A percentile compares a stretch with the other conserved stretches of the same genome.
phyloP scores from a whole-genome alignment of 768 basidiomycete species.

The Termitomyces sp. region DNA sequence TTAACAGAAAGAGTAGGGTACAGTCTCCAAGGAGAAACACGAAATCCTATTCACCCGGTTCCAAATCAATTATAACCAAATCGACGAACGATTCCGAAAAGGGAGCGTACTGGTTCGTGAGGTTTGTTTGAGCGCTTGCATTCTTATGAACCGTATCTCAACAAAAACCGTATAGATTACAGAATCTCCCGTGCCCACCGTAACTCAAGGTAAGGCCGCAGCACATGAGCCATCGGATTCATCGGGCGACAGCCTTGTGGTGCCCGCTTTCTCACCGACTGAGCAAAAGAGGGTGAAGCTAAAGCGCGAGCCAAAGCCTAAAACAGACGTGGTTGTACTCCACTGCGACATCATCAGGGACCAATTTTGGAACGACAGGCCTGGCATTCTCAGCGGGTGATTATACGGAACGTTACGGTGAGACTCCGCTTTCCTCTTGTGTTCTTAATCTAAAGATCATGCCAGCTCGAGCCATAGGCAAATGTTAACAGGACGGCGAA shows the following conservation, averaged over 20 bases:
- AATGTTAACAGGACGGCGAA: background rate
- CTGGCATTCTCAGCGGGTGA: slow-evolving; percentile 46
- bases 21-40: slow-evolving; percentile 84
- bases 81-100: slow-evolving; percentile 73
- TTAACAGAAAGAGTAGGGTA: slow-evolving; percentile 54
- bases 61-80: slow-evolving; percentile 81
- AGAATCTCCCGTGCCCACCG: background rate
- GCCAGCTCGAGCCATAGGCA: background rate
- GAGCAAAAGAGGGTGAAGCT: slow-evolving; percentile 12
- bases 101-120: slow-evolving; percentile 81
- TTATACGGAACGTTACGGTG: background rate
- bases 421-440: background rate
- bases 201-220: background rate
- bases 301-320: slow-evolving; percentile 31
- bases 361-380: slow-evolving; percentile 71
- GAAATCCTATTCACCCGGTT: slow-evolving; percentile 86
- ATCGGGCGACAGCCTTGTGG: background rate
- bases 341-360: slow-evolving; percentile 86
- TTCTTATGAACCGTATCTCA: background rate
- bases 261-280: slow-evolving; percentile 1
- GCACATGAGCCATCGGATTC: background rate
- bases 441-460: background rate
- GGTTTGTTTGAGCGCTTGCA: slow-evolving; percentile 26
- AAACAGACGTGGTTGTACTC: slow-evolving; percentile 50
- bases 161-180: background rate